Percentiles rank a stretch among this genome's conserved stretches.
Evolutionary conservation across 805 yeast genomes (phyloP).

Genomic region (Yamadazyma olivae): DNA sequence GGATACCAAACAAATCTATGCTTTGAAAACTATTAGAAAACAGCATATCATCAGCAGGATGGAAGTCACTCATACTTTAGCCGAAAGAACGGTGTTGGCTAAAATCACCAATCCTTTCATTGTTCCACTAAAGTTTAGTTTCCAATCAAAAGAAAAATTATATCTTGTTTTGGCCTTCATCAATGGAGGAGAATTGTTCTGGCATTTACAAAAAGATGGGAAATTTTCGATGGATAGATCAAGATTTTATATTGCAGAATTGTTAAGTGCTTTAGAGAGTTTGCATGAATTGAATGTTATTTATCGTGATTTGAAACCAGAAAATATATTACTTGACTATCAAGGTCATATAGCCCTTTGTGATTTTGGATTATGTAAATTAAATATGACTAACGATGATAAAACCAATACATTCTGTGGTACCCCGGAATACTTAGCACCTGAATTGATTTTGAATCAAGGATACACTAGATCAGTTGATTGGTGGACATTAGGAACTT

Average conservation of each 20-base stretch:
- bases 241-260: slow-evolving; percentile 90
- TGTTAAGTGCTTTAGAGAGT: slow-evolving; percentile 88
- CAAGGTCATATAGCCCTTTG: slow-evolving; percentile 98
- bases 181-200: slow-evolving; percentile 95
- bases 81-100: slow-evolving; percentile 93
- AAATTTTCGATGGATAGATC: slow-evolving; percentile 85
- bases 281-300: slow-evolving; percentile 89
- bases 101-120: slow-evolving; percentile 92
- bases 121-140: slow-evolving; percentile 92
- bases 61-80: slow-evolving; percentile 94
- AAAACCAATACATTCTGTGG: slow-evolving; percentile 95
- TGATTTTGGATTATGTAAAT: slow-evolving; percentile 94
- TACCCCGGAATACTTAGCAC: slow-evolving; percentile 96
- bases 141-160: slow-evolving; percentile 94
- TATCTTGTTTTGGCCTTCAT: slow-evolving; percentile 89
- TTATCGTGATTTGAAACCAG: slow-evolving; percentile 95
- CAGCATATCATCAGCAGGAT: slow-evolving; percentile 90
- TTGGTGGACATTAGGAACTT: slow-evolving; percentile 98
- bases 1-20: slow-evolving; percentile 93
- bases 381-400: slow-evolving; percentile 88
- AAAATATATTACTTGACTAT: slow-evolving; percentile 88
- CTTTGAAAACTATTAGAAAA: slow-evolving; percentile 89
- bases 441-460: slow-evolving; percentile 85
- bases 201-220: slow-evolving; percentile 89
- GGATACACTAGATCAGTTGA: slow-evolving; percentile 96